These are phyloP conservation scores for Drechslerella dactyloides DNA, from an alignment of 2,329 filamentous ascomycete species.

Conservation along the genomic window DNA sequence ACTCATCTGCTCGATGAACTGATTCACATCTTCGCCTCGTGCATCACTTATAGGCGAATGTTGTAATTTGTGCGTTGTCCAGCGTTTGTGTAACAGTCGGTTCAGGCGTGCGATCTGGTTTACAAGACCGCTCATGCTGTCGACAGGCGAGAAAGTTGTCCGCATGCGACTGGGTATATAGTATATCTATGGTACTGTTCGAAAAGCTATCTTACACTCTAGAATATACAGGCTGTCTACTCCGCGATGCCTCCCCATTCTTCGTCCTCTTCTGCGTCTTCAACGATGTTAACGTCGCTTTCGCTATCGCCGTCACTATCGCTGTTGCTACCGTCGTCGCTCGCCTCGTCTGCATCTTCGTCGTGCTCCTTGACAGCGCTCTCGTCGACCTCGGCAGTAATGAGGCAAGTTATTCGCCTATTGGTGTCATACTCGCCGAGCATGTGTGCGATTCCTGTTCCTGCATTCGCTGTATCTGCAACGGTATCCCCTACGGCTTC, in stretches of 20 bases:
- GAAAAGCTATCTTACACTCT: background rate
- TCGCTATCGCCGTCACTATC: slow-evolving; percentile 16
- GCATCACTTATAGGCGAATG: too few relatives aligned
- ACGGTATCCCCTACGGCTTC: slow-evolving; percentile 46
- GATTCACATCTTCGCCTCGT: too few relatives aligned
- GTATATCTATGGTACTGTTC: too few relatives aligned
- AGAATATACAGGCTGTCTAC: background rate
- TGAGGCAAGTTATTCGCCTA: slow-evolving; percentile 39
- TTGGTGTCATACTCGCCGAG: slow-evolving; percentile 36
- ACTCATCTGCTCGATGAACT: too few relatives aligned
- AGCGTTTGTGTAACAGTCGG: too few relatives aligned
- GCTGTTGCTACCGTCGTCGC: slow-evolving; percentile 12
- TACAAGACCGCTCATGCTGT: too few relatives aligned
- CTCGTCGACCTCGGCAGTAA: slow-evolving; percentile 42
- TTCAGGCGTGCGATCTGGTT: too few relatives aligned
- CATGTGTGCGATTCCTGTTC: slow-evolving; percentile 24
- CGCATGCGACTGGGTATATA: too few relatives aligned
- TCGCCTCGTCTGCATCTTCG: background rate
- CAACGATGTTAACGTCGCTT: slow-evolving; percentile 15
- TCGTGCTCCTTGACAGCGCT: slow-evolving; percentile 8
- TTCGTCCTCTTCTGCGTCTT: slow-evolving; percentile 26
- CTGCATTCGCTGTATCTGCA: slow-evolving; percentile 4
- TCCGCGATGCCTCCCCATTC: slow-evolving; percentile 39
- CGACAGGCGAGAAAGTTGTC: too few relatives aligned
- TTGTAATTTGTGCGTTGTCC: too few relatives aligned